Percentiles rank a stretch among this genome's conserved stretches.
These are phyloP conservation scores for Pseudoperonospora humuli DNA, from an alignment of 352 stramenopile genomes.

Conservation along the genomic window DNA sequence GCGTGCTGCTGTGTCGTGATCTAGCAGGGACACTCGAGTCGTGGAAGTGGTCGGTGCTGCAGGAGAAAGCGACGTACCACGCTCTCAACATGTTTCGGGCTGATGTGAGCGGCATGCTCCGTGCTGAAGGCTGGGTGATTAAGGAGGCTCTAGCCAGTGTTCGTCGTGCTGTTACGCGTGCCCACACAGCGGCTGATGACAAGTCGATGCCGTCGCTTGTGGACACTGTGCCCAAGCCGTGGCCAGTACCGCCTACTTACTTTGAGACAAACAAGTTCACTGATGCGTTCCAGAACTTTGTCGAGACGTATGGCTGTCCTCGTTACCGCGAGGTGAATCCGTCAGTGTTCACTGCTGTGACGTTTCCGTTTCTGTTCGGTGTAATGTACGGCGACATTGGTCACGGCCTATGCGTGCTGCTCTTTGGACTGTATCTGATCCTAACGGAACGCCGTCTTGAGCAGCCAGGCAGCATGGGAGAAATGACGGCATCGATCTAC, in stretches of 20 bases:
- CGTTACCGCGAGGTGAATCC: conserved; percentile 98
- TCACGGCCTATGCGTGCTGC: conserved; percentile 93
- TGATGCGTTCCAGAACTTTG: conserved; percentile 96
- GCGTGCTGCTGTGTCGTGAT: conserved; percentile 90
- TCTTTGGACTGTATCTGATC: conserved; percentile 92
- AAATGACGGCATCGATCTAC: conserved; percentile 91
- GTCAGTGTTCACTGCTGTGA: conserved; percentile 97
- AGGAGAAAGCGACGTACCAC: conserved; percentile 97
- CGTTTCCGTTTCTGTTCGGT: conserved; percentile 99
- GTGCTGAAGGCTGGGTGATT: conserved; percentile 96
- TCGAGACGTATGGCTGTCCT: conserved; percentile 98
- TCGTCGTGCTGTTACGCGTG: conserved; percentile 81
- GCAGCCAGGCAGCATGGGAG: conserved; percentile 70
- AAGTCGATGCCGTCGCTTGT: conserved; percentile 91
- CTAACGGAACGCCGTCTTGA: conserved; percentile 88
- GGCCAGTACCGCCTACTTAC: conserved; percentile 95
- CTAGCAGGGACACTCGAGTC: conserved; percentile 90
- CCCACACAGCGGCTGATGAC: conserved; percentile 87
- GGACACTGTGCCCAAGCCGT: conserved; percentile 91
- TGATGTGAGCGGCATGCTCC: conserved; percentile 95
- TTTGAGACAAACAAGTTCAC: conserved; percentile 99
- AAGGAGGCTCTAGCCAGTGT: conserved; percentile 72
- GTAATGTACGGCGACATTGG: conserved; percentile 99
- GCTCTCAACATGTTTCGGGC: conserved; percentile 97
- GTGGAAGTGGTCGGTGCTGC: conserved; percentile 96